Base-by-base conservation (phyloP, 768 basidiomycete species). In the Russula olivacea region DNA sequence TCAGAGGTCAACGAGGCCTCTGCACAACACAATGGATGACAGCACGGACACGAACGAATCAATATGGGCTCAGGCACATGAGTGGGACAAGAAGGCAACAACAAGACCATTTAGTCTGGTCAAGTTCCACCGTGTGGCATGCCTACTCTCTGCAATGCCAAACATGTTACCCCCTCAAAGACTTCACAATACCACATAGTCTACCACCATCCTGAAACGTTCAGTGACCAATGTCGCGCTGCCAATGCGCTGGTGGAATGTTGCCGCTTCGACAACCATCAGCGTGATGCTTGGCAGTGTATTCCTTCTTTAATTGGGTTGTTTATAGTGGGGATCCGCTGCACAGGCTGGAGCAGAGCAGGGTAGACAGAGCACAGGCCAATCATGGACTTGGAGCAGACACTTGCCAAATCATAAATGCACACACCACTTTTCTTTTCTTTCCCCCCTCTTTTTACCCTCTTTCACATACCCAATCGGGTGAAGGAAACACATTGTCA, bases 101-200 rank as follows among this genome's bases (percentile, higher is more conserved):
- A n/a, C n/a, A n/a, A n/a, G n/a, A n/a, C n/a, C n/a, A n/a, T n/a
- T n/a, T n/a, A n/a, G n/a, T n/a, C n/a, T n/a, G n/a, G n/a, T n/a
- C n/a, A n/a, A n/a, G n/a, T n/a, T n/a, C n/a, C n/a, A n/a, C n/a
- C n/a, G n/a, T n/a, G n/a, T n/a, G n/a, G n/a, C n/a, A n/a, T n/a
- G 82, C 78, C 83, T 76, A 48, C 54, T 87, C 28, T 83, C 89
- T n/a, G 58, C 78, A 15, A 82, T 85, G 11, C 92, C 94, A 28
- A 88, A 85, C 74, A 96, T 97, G 93, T 76, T 93, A 34, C 94
- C 94, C 2, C 89, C 88, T 4, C 79, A 78, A 68, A 50, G 71
- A 51, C 76, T 96, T 61, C 80, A 88, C 66, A 89, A 87, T 67
- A 75, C 32, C 10, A 21, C 32, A 4, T 1, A 36, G 8, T 14